Evolutionary conservation across 108 stramenopile species (phyloP).

Genomic region (Conticribra weissflogii): DNA sequence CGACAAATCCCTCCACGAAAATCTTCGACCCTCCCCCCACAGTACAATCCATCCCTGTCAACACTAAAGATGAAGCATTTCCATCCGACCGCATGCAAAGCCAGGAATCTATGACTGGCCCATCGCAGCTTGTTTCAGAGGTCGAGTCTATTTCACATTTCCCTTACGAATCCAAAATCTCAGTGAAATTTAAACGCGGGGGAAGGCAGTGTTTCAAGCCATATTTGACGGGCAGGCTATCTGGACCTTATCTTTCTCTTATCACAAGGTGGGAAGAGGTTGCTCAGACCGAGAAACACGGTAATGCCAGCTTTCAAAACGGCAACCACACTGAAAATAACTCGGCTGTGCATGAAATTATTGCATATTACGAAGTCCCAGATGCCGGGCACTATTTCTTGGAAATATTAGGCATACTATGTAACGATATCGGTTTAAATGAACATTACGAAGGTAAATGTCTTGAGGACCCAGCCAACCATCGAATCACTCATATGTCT

Average conservation of each 20-base stretch:
- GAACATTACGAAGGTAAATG: conserved; percentile 11
- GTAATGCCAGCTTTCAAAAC: not conserved
- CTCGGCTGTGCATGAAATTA: conserved; percentile 1
- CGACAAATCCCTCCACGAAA: too few relatives aligned
- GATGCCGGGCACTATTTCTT: conserved; percentile 12
- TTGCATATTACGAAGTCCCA: conserved; percentile 18
- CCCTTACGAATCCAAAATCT: not conserved
- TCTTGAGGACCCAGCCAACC: conserved; percentile 12
- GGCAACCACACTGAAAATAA: not conserved
- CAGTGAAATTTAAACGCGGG: not conserved
- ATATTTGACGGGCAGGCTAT: conserved; percentile 7
- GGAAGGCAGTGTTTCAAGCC: conserved; percentile 1
- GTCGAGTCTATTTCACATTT: conserved; percentile 8
- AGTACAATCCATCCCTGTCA: too few relatives aligned
- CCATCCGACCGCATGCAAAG: too few relatives aligned
- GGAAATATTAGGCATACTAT: conserved; percentile 29
- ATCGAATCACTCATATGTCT: conserved; percentile 16
- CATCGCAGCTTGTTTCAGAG: conserved; percentile 6
- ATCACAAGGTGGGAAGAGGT: not conserved
- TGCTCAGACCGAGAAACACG: not conserved
- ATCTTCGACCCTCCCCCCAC: too few relatives aligned
- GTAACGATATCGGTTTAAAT: conserved; percentile 17
- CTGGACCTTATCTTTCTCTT: conserved; percentile 10
- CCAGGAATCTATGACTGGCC: too few relatives aligned
- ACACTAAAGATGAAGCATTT: too few relatives aligned